phyloP scores from a whole-genome alignment of 169 alveolate genomes.

The Amoebophrya sp. region DNA sequence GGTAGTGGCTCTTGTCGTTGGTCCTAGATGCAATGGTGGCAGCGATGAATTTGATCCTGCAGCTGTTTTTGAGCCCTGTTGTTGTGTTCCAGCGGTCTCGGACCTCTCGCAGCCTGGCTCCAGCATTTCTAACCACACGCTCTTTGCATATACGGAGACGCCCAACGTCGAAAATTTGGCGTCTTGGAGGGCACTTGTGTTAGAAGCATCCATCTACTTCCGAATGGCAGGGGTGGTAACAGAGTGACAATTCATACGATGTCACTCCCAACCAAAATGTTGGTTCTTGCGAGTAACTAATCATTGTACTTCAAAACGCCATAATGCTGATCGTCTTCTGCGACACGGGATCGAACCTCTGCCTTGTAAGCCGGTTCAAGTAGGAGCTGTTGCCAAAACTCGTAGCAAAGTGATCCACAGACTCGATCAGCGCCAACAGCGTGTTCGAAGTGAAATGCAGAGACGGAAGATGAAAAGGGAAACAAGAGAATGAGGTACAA shows the following conservation, averaged over 20 bases:
- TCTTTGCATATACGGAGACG: not conserved
- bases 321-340: not conserved
- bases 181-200: too few species aligned
- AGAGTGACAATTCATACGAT: too few species aligned
- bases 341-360: not conserved
- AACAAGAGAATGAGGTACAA: too few species aligned
- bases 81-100: not conserved
- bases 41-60: not conserved
- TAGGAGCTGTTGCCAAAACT: not conserved
- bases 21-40: not conserved
- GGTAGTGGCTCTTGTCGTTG: not conserved
- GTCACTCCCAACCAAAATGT: too few species aligned
- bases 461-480: too few species aligned
- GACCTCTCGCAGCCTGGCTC: not conserved
- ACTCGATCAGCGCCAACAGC: not conserved
- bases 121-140: not conserved
- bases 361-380: not conserved
- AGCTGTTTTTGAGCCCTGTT: not conserved
- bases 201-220: too few species aligned
- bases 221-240: too few species aligned
- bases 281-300: too few species aligned
- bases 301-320: too few species aligned
- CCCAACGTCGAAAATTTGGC: not conserved
- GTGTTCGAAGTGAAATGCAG: not conserved
- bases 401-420: not conserved